phyloP scores from a whole-genome alignment of 2,329 filamentous ascomycete genomes.

The Pyrenophora graminea region DNA sequence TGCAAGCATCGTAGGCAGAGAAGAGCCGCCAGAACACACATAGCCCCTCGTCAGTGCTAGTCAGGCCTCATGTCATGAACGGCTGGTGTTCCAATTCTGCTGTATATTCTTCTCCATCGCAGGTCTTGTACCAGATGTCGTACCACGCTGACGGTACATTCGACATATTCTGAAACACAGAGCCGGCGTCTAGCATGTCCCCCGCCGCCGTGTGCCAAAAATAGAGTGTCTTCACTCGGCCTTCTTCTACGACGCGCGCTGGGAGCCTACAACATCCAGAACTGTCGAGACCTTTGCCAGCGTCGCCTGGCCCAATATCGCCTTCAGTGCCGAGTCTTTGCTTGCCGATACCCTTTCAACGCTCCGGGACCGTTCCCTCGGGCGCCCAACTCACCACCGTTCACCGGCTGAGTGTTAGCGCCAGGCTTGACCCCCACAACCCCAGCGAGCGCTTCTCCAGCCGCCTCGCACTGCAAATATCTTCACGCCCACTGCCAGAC shows the following conservation, averaged over 20 bases:
- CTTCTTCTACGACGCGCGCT: slow-evolving; percentile 22
- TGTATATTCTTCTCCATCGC: not conserved
- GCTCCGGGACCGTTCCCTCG: slow-evolving; percentile 16
- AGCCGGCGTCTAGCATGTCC: slow-evolving; percentile 32
- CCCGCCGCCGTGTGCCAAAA: slow-evolving; percentile 32
- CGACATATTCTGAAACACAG: slow-evolving; percentile 32
- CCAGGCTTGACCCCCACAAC: slow-evolving; percentile 36
- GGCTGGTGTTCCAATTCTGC: not conserved
- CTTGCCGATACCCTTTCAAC: slow-evolving; percentile 13
- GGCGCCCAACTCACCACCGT: slow-evolving; percentile 23
- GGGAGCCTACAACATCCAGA: slow-evolving; percentile 8
- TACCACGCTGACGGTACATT: slow-evolving; percentile 18
- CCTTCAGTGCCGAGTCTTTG: slow-evolving; percentile 9
- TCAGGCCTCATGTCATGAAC: slow-evolving; percentile 13
- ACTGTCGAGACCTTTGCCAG: slow-evolving; percentile 9
- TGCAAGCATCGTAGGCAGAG: slow-evolving; percentile 16
- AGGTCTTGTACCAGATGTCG: slow-evolving; percentile 1
- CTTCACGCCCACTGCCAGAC: slow-evolving; percentile 21
- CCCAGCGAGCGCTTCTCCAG: slow-evolving; percentile 42
- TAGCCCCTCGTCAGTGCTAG: slow-evolving; percentile 20
- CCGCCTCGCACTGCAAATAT: slow-evolving; percentile 37
- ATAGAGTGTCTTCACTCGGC: slow-evolving; percentile 29
- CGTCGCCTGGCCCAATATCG: slow-evolving; percentile 12
- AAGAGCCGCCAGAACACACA: slow-evolving; percentile 21
- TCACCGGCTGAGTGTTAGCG: slow-evolving; percentile 47